Evolutionary conservation across 2,329 filamentous ascomycete genomes (phyloP).

Genomic region (Sporothrix pallida): DNA sequence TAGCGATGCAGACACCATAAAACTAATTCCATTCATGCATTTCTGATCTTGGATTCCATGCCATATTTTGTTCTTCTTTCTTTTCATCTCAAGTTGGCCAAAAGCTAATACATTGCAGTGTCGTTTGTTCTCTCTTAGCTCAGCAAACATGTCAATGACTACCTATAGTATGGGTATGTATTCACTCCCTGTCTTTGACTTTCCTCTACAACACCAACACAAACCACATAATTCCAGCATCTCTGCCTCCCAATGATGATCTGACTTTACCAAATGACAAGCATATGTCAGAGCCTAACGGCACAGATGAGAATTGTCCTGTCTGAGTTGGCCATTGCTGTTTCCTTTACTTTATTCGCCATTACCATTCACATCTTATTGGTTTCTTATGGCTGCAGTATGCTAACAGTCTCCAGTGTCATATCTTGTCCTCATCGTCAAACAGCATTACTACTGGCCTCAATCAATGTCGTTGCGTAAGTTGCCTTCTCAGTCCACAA

Average conservation of each 20-base stretch:
- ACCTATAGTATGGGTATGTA: slow-evolving; percentile 9
- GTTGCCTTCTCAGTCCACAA: slow-evolving; percentile 47
- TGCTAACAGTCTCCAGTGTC: slow-evolving; percentile 16
- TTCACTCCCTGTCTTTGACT: neutral
- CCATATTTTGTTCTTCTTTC: slow-evolving; percentile 39
- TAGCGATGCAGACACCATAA: slow-evolving; percentile 71
- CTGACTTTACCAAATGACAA: slow-evolving; percentile 82
- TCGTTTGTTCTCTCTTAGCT: neutral
- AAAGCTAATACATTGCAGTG: slow-evolving; percentile 32
- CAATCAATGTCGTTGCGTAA: neutral
- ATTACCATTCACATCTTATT: neutral
- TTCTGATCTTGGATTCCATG: slow-evolving; percentile 39
- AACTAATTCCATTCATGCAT: slow-evolving; percentile 75
- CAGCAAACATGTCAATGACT: neutral
- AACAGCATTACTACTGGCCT: neutral
- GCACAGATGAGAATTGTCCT: slow-evolving; percentile 57
- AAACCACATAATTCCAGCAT: slow-evolving; percentile 17
- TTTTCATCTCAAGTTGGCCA: slow-evolving; percentile 34
- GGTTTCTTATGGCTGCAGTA: neutral
- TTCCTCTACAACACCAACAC: neutral
- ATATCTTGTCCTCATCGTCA: neutral
- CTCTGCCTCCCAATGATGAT: slow-evolving; percentile 71
- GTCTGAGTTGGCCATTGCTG: slow-evolving; percentile 49
- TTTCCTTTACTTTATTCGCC: neutral
- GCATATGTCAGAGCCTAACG: slow-evolving; percentile 90